phyloP scores from a whole-genome alignment of 2,329 filamentous ascomycete genomes.

The Capronia epimyces region DNA sequence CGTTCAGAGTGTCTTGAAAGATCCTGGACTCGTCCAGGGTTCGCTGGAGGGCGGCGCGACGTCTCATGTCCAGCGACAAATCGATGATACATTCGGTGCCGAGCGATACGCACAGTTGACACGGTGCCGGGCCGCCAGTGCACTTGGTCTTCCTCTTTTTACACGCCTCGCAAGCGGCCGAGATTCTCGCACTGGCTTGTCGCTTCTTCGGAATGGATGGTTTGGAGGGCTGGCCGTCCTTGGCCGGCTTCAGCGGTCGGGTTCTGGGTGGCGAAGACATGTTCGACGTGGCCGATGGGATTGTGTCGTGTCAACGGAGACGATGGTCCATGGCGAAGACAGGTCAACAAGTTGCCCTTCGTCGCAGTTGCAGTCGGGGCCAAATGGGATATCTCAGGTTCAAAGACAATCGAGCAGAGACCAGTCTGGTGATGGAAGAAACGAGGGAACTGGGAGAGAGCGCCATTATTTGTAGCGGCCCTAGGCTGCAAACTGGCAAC shows the following conservation, averaged over 20 bases:
- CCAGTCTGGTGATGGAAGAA: no score
- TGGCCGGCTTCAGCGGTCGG: constrained; percentile 14
- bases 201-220: constrained; percentile 7
- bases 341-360: no score
- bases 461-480: no score
- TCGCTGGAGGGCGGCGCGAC: constrained; percentile 21
- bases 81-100: constrained; percentile 25
- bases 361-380: not conserved
- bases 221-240: constrained; percentile 13
- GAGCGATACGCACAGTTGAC: constrained; percentile 20
- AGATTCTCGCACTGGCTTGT: constrained; percentile 15
- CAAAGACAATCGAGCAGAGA: no score
- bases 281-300: not conserved
- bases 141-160: constrained; percentile 27
- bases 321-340: no score
- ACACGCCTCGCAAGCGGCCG: constrained; percentile 25
- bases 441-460: no score
- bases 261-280: constrained; percentile 16
- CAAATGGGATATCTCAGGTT: no score
- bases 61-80: constrained; percentile 24
- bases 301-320: not conserved
- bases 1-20: constrained; percentile 19
- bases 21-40: constrained; percentile 22
- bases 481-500: no score
- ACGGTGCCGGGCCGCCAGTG: constrained; percentile 23